These are phyloP conservation scores for Aspergillus sclerotialis DNA, from an alignment of 2,329 filamentous ascomycete genomes.

Conservation along the genomic window DNA sequence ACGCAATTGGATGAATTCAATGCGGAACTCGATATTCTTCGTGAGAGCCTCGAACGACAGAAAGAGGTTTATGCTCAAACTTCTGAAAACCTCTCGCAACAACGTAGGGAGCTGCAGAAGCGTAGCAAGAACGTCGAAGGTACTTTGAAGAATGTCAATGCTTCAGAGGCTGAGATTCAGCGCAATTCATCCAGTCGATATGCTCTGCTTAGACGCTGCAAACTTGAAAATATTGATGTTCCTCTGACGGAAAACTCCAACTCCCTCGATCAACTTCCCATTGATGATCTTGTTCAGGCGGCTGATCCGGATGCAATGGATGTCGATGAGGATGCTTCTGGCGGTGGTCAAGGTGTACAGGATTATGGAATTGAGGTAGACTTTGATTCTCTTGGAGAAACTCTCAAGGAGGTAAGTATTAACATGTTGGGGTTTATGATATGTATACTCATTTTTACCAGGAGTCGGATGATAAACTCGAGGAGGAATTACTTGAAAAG, in stretches of 20 bases:
- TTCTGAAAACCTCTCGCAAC: slow-evolving; percentile 68
- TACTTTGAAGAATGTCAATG: slow-evolving; percentile 65
- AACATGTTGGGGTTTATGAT: too few relatives aligned
- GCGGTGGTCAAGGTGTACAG: slow-evolving; percentile 53
- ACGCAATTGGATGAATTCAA: slow-evolving; percentile 64
- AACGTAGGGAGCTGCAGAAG: slow-evolving; percentile 73
- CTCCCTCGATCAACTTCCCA: slow-evolving; percentile 71
- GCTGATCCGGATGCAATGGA: slow-evolving; percentile 86
- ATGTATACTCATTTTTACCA: slow-evolving; percentile 27
- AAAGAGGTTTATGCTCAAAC: slow-evolving; percentile 62
- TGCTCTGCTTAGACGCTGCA: slow-evolving; percentile 76
- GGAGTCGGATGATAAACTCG: slow-evolving; percentile 63
- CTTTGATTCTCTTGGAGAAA: slow-evolving; percentile 74
- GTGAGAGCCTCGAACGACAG: slow-evolving; percentile 63
- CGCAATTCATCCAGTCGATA: slow-evolving; percentile 80
- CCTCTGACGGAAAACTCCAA: slow-evolving; percentile 67
- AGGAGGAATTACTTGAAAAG: slow-evolving; percentile 69
- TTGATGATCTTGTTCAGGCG: slow-evolving; percentile 69
- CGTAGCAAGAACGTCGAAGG: slow-evolving; percentile 76
- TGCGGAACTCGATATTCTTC: slow-evolving; percentile 69
- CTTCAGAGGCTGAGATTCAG: slow-evolving; percentile 78
- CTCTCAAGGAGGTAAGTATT: slow-evolving; percentile 64
- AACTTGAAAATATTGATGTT: slow-evolving; percentile 85
- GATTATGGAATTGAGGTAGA: slow-evolving; percentile 90
- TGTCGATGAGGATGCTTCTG: slow-evolving; percentile 62